Evolutionary conservation across 2,329 filamentous ascomycete species (phyloP), one percentile per base, ranked within the genome.

Genomic region (Scorias spongiosa): DNA sequence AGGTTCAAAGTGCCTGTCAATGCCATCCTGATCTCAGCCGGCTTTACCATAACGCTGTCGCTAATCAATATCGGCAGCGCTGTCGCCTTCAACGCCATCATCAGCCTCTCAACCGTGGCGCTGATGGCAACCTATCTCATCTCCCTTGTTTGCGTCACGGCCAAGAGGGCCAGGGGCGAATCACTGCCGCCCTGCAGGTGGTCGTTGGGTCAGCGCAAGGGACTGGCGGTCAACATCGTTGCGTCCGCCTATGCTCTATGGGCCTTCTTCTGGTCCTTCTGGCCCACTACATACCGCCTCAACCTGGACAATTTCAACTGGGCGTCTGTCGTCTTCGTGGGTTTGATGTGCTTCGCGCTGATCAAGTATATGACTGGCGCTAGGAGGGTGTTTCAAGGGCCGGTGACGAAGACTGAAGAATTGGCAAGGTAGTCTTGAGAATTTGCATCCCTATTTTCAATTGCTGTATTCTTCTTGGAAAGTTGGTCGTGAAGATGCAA

Each of bases 291-390:
- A 2, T 55, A 63, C 32, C 48, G 57, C 1, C 63, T 68, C 1
- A 48, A 37, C 2, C 51, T 60, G 1, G 50, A 51, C 11, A 63
- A 61, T 2, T 72, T 73, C 62, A 75, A 75, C 52, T 75, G 68
- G 68, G 66, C 64, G 28, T 53, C 62, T n/a, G 57, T 70, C 7
- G 63, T 73, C 32, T 69, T 70, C 40, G 41, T 48, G 2, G 45
- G 45, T 5, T 18, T 53, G 4, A 49, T 54, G 52, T 26, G 20
- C 20, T 26, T 26, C 20, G 20, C 20, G 20, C 20, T 26, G 20
- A 26, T 26, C 20, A 26, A 26, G 20, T 26, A 26, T 26, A 3
- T 26, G 20, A 7, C 15, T 36, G 32, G 15, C 5, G 32, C 12
- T 5, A 36, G 32, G 15, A 36, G 15, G 32, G 15, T 36, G 15